Evolutionary conservation across 1,284 basidiomycete species (phyloP), one percentile per base, ranked within the genome.

Genomic region (Exobasidium rhododendri): DNA sequence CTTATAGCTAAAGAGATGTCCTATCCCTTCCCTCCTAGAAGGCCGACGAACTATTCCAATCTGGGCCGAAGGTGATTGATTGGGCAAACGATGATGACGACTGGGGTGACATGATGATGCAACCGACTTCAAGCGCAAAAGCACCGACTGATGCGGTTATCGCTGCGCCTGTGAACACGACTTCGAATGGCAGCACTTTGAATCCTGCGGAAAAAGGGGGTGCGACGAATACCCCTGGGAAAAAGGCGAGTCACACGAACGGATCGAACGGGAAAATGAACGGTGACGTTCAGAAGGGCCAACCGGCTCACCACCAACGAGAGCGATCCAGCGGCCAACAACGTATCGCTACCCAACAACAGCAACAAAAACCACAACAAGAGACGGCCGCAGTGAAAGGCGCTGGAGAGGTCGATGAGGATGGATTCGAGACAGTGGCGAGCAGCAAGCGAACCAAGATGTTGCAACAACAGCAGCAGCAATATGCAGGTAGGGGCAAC

Each of bases 371-470:
- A n/a, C n/a, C n/a, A n/a, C 50, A 52, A 32, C 50, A 52, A 13
- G 20, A 26, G 28, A 31, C 29, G 14, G n/a, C 52, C 13, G 2
- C 30, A 35, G 24, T 31, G 4, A 55, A 55, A 44, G n/a, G n/a
- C n/a, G 52, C 29, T 20, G 29, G 29, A 20, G 24, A 55, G 28
- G 52, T 55, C 14, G 52, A 55, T 26, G 52, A 29, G 29, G 52
- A 55, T 55, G 52, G 52, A 31, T 55, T 55, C 52, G n/a, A n/a
- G n/a, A 44, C 26, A 22, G 22, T 55, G 4, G 52, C 52, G 3
- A 55, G 52, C 52, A 55, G 52, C 30, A 55, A 55, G 30, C 52
- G 52, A 44, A 31, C 52, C 14, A 55, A 55, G 29, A 31, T 32
- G 52, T 44, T 32, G 14, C 52, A 50, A 50, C 47, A 50, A 50